Evolutionary conservation across 805 yeast species (phyloP).

Genomic region (Starmerella floricola): DNA sequence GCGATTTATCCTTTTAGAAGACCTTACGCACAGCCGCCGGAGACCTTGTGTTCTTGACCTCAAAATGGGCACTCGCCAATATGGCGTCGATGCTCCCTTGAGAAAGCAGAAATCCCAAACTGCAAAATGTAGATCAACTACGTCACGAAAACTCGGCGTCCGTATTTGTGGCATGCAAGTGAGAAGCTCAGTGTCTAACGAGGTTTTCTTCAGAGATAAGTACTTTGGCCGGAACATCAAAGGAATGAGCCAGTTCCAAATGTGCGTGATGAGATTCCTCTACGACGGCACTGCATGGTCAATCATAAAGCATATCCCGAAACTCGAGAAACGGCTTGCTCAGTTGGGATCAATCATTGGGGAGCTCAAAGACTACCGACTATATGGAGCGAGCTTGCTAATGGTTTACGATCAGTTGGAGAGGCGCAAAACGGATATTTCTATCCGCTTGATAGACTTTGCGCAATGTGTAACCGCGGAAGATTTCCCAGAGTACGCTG

Average conservation of each 20-base stretch:
- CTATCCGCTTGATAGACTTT: constrained; percentile 69
- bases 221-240: constrained; percentile 75
- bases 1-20: constrained; percentile 78
- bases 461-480: constrained; percentile 79
- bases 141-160: constrained; percentile 73
- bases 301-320: constrained; percentile 54
- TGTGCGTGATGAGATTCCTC: constrained; percentile 59
- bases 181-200: constrained; percentile 40
- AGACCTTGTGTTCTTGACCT: constrained; percentile 87
- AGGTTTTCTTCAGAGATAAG: constrained; percentile 66
- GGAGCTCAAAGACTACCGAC: constrained; percentile 58
- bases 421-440: constrained; percentile 21
- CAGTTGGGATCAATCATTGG: constrained; percentile 46
- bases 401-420: constrained; percentile 71
- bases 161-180: constrained; percentile 92
- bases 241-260: constrained; percentile 65
- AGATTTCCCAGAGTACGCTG: constrained; percentile 34
- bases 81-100: constrained; percentile 79
- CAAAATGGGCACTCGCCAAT: constrained; percentile 97
- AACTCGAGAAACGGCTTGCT: constrained; percentile 45
- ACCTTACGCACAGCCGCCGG: constrained; percentile 68
- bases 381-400: constrained; percentile 82
- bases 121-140: constrained; percentile 67
- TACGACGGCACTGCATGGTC: constrained; percentile 64
- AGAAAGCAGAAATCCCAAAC: constrained; percentile 69